Evolutionary conservation across 768 basidiomycete genomes (phyloP).

Genomic region (Multifurca ochricompacta): DNA sequence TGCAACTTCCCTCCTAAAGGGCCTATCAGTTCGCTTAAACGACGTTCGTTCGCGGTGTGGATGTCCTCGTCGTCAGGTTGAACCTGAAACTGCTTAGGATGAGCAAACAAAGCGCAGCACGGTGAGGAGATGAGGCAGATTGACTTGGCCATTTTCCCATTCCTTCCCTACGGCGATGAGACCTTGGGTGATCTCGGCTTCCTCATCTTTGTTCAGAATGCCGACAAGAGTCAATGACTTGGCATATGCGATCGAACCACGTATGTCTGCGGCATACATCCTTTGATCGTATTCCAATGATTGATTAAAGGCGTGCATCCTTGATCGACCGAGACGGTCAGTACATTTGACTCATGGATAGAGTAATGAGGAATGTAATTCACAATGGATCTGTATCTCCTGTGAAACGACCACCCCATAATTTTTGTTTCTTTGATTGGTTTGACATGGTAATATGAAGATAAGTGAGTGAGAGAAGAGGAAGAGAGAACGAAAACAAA

Average conservation of each 20-base stretch:
- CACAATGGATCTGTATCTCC: conserved; percentile 83
- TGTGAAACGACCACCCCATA: conserved; percentile 86
- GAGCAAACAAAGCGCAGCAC: neutral
- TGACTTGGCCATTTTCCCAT: conserved; percentile 73
- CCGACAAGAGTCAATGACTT: conserved; percentile 75
- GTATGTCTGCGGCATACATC: conserved; percentile 89
- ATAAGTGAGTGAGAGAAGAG: too few species aligned
- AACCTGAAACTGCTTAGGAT: conserved; percentile 51
- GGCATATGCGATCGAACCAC: conserved; percentile 93
- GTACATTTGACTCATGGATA: conserved; percentile 12
- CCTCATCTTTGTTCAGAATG: conserved; percentile 75
- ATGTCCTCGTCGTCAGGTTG: conserved; percentile 96
- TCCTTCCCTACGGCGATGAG: conserved; percentile 70
- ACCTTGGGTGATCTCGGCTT: conserved; percentile 62
- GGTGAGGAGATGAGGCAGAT: conserved; percentile 36
- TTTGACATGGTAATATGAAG: conserved; percentile 27
- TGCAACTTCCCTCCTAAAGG: conserved; percentile 92
- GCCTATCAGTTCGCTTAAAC: conserved; percentile 89
- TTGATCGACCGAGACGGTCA: conserved; percentile 27
- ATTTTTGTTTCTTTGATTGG: conserved; percentile 55
- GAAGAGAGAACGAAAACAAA: too few species aligned
- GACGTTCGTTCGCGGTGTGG: conserved; percentile 96
- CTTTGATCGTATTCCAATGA: conserved; percentile 90
- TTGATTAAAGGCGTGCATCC: conserved; percentile 98
- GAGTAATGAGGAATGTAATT: conserved; percentile 22